Conservation (phyloP, 2,329 filamentous ascomycete genomes). For the Fusarium caatingaense region DNA sequence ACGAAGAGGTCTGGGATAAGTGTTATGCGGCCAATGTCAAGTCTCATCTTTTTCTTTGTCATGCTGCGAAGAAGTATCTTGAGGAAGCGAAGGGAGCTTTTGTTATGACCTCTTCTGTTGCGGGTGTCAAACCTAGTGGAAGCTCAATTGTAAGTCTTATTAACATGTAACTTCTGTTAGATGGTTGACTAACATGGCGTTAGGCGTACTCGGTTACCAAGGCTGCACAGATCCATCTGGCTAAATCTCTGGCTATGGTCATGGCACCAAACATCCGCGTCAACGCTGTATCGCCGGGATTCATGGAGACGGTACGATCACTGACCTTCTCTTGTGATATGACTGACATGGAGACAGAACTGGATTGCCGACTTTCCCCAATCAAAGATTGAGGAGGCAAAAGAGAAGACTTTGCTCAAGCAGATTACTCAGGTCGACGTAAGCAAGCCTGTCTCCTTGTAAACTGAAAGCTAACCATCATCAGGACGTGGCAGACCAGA, state of each 20-base stretch:
- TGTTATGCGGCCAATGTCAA: constrained; percentile 22
- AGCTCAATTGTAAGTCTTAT: constrained; percentile 1
- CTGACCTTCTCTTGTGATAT: no score
- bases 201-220: constrained; percentile 14
- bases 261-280: constrained; percentile 16
- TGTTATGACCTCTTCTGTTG: constrained; percentile 11
- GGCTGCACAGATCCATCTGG: constrained; percentile 7
- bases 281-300: constrained; percentile 16
- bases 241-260: constrained; percentile 13
- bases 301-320: constrained; percentile 6
- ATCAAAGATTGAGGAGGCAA: constrained; percentile 6
- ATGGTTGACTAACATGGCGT: no score
- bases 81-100: constrained; percentile 1
- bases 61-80: not conserved
- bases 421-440: constrained; percentile 10
- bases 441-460: not conserved
- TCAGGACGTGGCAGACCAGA: constrained; percentile 15
- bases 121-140: constrained; percentile 12
- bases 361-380: constrained; percentile 1
- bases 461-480: no score
- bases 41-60: constrained; percentile 8
- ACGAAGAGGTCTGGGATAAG: constrained; percentile 18
- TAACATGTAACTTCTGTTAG: no score
- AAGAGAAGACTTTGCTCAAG: constrained; percentile 12
- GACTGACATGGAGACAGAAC: not conserved